A percentile compares a stretch with the other conserved stretches of the same genome.
phyloP scores from a whole-genome alignment of 192 early-diverging fungal genomes.

The Entomortierella chlamydospora region DNA sequence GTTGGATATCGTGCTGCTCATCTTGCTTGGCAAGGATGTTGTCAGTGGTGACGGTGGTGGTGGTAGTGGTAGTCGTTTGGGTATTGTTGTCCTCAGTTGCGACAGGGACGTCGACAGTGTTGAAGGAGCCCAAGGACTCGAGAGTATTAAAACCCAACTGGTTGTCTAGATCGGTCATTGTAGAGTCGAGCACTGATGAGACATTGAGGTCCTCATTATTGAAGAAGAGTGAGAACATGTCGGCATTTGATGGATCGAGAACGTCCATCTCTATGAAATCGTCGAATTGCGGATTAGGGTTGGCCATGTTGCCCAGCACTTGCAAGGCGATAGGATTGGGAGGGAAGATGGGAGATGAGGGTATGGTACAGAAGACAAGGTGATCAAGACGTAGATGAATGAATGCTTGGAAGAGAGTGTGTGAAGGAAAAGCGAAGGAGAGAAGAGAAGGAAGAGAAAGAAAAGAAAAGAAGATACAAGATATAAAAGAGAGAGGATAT shows the following conservation, averaged over 20 bases:
- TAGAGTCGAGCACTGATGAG: neutral
- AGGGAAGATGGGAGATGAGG: too few species aligned
- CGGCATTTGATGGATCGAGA: conserved; percentile 14
- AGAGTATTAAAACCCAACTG: neutral
- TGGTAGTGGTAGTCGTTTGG: neutral
- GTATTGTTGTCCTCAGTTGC: neutral
- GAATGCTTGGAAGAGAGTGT: too few species aligned
- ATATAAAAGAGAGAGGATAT: too few species aligned
- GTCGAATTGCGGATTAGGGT: conserved; percentile 28
- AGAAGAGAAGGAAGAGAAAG: too few species aligned
- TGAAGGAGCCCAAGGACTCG: neutral
- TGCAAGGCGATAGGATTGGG: neutral
- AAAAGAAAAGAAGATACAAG: too few species aligned
- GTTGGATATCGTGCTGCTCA: conserved; percentile 9
- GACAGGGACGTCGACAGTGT: neutral
- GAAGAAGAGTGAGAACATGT: conserved; percentile 30
- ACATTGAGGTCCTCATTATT: conserved; percentile 24
- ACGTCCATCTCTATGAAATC: conserved; percentile 36
- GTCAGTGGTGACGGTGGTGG: too few species aligned
- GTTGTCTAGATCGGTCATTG: neutral
- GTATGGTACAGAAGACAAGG: too few species aligned
- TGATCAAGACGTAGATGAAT: too few species aligned
- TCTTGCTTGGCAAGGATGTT: neutral
- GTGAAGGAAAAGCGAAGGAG: too few species aligned
- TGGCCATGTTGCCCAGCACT: conserved; percentile 1